Percentiles rank a stretch among this genome's conserved stretches.
Conservation (phyloP, 2,329 filamentous ascomycete genomes). For the Trichoderma sp. region DNA sequence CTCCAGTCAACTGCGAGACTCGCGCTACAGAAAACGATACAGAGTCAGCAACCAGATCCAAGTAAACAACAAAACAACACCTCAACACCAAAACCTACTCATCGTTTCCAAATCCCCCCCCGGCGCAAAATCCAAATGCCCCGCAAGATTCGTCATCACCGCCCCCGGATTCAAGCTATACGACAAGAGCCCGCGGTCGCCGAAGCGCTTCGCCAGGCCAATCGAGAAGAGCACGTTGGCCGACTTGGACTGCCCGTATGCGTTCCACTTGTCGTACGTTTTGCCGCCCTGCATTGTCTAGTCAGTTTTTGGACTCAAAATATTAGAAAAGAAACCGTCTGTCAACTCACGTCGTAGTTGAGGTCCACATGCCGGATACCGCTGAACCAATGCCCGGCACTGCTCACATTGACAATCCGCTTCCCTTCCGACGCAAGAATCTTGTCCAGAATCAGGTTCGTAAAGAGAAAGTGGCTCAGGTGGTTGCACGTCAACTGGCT, state of each 20-base stretch:
- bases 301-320: not conserved
- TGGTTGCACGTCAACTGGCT: slow-evolving; percentile 45
- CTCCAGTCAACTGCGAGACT: slow-evolving; percentile 21
- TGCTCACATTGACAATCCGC: slow-evolving; percentile 43
- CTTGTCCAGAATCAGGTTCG: slow-evolving; percentile 43
- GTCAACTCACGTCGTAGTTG: slow-evolving; percentile 30
- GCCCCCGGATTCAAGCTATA: slow-evolving; percentile 37
- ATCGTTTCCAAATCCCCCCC: slow-evolving; percentile 22
- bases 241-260: slow-evolving; percentile 41
- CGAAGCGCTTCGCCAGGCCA: slow-evolving; percentile 33
- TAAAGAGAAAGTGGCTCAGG: slow-evolving; percentile 45
- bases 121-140: slow-evolving; percentile 25
- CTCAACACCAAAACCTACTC: slow-evolving; percentile 17
- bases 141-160: slow-evolving; percentile 26
- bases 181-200: slow-evolving; percentile 29
- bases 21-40: not conserved
- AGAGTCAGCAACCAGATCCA: not conserved
- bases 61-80: too few relatives aligned
- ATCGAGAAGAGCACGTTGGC: slow-evolving; percentile 36
- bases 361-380: slow-evolving; percentile 35
- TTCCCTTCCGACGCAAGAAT: slow-evolving; percentile 34
- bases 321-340: not conserved
- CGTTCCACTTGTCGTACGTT: slow-evolving; percentile 31
- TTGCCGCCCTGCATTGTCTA: slow-evolving; percentile 27
- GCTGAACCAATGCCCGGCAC: slow-evolving; percentile 30